Evolutionary conservation across 108 stramenopile species (phyloP), one percentile per base, ranked within the genome.

Genomic region (Hondaea fermentalgiana): DNA sequence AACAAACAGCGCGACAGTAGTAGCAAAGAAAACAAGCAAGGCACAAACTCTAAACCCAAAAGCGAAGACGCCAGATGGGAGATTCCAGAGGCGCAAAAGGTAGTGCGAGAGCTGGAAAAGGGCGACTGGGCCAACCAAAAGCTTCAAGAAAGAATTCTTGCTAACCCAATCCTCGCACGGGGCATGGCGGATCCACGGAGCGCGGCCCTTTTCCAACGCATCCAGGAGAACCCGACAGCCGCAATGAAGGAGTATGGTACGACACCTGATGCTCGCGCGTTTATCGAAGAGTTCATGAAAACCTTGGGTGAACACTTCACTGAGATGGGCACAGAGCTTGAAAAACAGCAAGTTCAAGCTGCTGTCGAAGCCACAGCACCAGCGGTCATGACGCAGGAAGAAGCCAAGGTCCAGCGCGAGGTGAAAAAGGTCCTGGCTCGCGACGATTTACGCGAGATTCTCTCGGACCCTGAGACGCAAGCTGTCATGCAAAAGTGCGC

Each of bases 111-210:
- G 45, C 76, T 83, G n/a, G 6, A 53, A 23, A 28, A 47, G 19
- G 76, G 76, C n/a, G 51, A 53, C 23, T 83, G 76, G 76, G 76
- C 76, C 49, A 83, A 83, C 51, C 23, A 83, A 12, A 83, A 83
- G 12, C 51, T 83, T 6, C 49, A 47, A 3, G 25, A 53, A 35
- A 12, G 45, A 6, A 83, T 83, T 83, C n/a, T 53, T 6, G n/a
- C 45, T 0, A 83, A 83, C 28, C 76, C 76, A 17, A 35, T 83
- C n/a, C 51, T 83, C 25, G 76, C 76, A 6, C 19, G 49, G 3
- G 76, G 76, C 76, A 83, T 83, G 76, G 19, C 10, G 1, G 76
- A 83, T 23, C 76, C 76, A 12, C 45, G 76, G 10, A 53, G 76
- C n/a, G n/a, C 51, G 51, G 51, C 51, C 6, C 76, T 83, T 17